Evolutionary conservation across 2,329 filamentous ascomycete species (phyloP).

Genomic region (Clarireedia paspali): DNA sequence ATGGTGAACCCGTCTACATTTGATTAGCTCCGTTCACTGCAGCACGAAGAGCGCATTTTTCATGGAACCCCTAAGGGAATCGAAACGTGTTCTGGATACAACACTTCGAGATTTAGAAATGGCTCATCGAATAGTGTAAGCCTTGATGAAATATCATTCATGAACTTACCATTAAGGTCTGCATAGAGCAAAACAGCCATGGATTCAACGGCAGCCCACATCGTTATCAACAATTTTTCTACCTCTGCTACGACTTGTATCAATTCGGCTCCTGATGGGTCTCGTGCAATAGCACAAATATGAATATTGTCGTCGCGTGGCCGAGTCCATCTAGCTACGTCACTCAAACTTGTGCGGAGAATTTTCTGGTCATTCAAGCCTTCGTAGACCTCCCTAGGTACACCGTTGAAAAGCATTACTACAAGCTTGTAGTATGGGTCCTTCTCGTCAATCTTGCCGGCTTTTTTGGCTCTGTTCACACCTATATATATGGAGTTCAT

Average conservation of each 20-base stretch:
- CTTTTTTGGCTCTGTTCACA: not conserved
- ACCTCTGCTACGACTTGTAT: not conserved
- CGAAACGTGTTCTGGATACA: too few species aligned
- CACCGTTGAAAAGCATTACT: not conserved
- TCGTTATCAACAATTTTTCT: not conserved
- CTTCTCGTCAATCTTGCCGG: not conserved
- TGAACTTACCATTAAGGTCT: not conserved
- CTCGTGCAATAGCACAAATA: not conserved
- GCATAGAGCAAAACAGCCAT: constrained; percentile 1
- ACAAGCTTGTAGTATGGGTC: not conserved
- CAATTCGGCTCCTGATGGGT: not conserved
- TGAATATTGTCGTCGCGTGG: not conserved
- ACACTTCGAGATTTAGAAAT: too few species aligned
- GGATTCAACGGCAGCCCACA: constrained; percentile 4
- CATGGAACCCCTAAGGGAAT: too few species aligned
- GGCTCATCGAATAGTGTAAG: too few species aligned
- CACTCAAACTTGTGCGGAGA: not conserved
- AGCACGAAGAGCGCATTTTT: too few species aligned
- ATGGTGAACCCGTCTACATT: not conserved
- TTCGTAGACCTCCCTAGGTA: not conserved
- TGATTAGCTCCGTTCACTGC: not conserved
- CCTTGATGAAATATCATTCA: not conserved
- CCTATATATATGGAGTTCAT: not conserved
- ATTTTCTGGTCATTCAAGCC: not conserved
- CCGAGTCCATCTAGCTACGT: not conserved